Percentiles rank a stretch among this genome's conserved stretches.
phyloP scores from a whole-genome alignment of 805 yeast genomes.

The Pichia gijzeniarum region DNA sequence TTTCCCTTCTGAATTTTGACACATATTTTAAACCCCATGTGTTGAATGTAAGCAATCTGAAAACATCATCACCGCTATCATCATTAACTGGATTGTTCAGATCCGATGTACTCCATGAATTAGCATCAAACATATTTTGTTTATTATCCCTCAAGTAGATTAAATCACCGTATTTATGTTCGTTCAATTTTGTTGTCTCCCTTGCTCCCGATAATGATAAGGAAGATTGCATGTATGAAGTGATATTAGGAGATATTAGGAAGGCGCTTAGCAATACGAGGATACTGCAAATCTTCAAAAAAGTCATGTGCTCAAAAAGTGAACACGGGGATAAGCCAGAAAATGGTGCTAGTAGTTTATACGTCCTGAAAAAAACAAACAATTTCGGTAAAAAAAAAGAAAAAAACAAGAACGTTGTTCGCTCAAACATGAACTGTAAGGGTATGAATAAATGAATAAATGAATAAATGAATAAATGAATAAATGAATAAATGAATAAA shows the following conservation, averaged over 20 bases:
- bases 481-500: no score
- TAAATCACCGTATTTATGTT: background rate
- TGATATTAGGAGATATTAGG: background rate
- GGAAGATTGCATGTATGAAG: conserved; percentile 4
- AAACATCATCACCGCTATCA: conserved; percentile 6
- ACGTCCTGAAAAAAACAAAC: no score
- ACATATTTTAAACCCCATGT: conserved; percentile 89
- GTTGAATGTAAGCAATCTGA: conserved; percentile 61
- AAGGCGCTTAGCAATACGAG: background rate
- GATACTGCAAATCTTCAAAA: background rate
- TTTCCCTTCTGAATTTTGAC: conserved; percentile 57
- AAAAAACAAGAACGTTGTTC: no score
- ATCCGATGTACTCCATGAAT: background rate
- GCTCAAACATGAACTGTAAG: no score
- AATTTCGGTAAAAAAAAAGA: no score
- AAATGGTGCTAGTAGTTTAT: no score
- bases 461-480: no score
- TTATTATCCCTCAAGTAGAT: conserved; percentile 2
- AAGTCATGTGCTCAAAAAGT: background rate
- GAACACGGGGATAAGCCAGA: no score
- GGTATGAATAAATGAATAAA: no score
- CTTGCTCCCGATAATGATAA: background rate
- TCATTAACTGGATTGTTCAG: no score
- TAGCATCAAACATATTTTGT: background rate
- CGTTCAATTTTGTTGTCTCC: conserved; percentile 2